Evolutionary conservation across 148 eudicot genomes (phyloP).

Genomic region (Amaranthus cruentus): DNA sequence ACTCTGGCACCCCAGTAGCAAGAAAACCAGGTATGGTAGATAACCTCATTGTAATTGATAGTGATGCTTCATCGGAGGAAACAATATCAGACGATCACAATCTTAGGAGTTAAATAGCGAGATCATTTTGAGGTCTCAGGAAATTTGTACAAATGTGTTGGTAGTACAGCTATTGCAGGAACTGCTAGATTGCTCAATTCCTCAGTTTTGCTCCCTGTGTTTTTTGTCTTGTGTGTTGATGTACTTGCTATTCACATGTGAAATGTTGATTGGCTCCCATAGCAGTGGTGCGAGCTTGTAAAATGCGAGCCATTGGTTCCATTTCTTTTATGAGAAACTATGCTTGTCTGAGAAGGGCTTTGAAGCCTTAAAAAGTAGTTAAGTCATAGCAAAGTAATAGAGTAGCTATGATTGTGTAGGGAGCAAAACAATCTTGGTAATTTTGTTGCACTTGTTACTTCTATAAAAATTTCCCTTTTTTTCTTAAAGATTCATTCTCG

Average conservation of each 20-base stretch:
- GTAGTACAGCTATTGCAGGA: slow-evolving; percentile 20
- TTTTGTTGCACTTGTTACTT: too few species aligned
- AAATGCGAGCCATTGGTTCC: neutral
- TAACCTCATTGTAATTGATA: slow-evolving; percentile 37
- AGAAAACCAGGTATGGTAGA: slow-evolving; percentile 14
- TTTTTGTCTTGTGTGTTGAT: neutral
- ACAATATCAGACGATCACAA: slow-evolving; percentile 47
- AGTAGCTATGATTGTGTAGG: too few species aligned
- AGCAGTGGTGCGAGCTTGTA: neutral
- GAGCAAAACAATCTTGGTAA: too few species aligned
- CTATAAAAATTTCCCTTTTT: too few species aligned
- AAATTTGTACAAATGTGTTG: slow-evolving; percentile 25
- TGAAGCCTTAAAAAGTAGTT: neutral
- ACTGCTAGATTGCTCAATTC: slow-evolving; percentile 3
- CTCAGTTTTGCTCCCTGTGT: slow-evolving; percentile 5
- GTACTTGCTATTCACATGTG: neutral
- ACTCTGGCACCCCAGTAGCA: neutral
- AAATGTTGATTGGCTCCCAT: neutral
- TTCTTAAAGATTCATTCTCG: too few species aligned
- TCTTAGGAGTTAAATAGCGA: slow-evolving; percentile 10
- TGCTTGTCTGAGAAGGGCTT: neutral
- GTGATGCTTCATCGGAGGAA: slow-evolving; percentile 57
- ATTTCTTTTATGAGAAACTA: neutral
- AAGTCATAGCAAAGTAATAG: too few species aligned
- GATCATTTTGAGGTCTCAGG: slow-evolving; percentile 3